A percentile compares a stretch with the other conserved stretches of the same genome.
These are phyloP conservation scores for Penicillium longicatenatum DNA, from an alignment of 495 filamentous ascomycete species.

Conservation along the genomic window DNA sequence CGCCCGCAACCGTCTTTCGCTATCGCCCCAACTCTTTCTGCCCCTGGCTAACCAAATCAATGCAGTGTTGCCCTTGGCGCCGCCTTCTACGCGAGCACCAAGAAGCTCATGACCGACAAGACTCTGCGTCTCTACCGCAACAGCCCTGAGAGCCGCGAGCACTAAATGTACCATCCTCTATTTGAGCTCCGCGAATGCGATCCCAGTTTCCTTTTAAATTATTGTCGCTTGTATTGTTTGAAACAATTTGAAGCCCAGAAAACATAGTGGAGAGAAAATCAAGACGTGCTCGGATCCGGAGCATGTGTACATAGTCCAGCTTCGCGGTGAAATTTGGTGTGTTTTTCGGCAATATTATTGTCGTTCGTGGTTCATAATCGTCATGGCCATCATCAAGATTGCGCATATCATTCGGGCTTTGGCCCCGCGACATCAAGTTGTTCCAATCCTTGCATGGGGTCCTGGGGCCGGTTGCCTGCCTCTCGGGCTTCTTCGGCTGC, in stretches of 20 bases:
- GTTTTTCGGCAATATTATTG: conserved; percentile 37
- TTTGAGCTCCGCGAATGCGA: conserved; percentile 40
- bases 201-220: conserved; percentile 30
- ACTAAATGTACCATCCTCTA: conserved; percentile 48
- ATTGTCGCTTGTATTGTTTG: conserved; percentile 39
- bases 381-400: conserved; percentile 9
- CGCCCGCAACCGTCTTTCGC: conserved; percentile 1
- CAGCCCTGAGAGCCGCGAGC: conserved; percentile 49
- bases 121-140: conserved; percentile 74
- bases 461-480: conserved; percentile 58
- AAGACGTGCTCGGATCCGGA: conserved; percentile 32
- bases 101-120: conserved; percentile 87
- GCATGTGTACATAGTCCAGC: conserved; percentile 46
- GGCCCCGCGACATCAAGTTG: conserved; percentile 93
- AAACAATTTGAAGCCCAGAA: conserved; percentile 30
- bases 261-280: conserved; percentile 17
- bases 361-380: conserved; percentile 32
- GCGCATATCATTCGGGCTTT: conserved; percentile 63
- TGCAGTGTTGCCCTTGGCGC: conserved; percentile 66
- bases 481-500: conserved; percentile 61
- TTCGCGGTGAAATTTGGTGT: conserved; percentile 33
- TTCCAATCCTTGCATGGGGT: conserved; percentile 96
- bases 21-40: not conserved
- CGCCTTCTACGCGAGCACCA: conserved; percentile 74
- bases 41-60: conserved; percentile 26